Percentiles rank a stretch among this genome's conserved stretches.
Evolutionary conservation across 805 yeast genomes (phyloP).

Genomic region (Maudiozyma saulgeensis): DNA sequence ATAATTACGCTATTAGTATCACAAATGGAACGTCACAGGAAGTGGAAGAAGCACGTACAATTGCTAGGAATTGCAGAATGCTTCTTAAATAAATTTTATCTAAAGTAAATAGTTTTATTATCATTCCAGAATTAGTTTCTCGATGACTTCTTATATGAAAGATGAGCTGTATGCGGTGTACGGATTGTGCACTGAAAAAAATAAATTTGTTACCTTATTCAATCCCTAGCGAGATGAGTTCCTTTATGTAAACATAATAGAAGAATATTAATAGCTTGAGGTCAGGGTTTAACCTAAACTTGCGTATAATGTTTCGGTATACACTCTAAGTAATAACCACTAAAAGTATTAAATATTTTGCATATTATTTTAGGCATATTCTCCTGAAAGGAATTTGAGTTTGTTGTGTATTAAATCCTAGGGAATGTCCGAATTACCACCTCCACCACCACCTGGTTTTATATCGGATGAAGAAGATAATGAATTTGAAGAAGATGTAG

Average conservation of each 20-base stretch:
- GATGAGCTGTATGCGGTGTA: neutral
- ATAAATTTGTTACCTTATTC: too few relatives aligned
- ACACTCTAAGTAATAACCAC: too few relatives aligned
- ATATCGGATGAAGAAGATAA: slow-evolving; percentile 20
- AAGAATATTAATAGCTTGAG: too few relatives aligned
- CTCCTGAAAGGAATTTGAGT: too few relatives aligned
- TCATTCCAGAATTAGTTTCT: neutral
- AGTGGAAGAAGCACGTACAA: slow-evolving; percentile 79
- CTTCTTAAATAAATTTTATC: slow-evolving; percentile 28
- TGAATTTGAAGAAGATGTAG: neutral
- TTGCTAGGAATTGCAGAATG: slow-evolving; percentile 68
- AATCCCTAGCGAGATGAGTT: too few relatives aligned
- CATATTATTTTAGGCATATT: too few relatives aligned
- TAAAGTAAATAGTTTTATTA: neutral
- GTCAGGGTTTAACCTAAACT: too few relatives aligned
- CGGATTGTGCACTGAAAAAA: neutral
- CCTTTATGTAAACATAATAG: too few relatives aligned
- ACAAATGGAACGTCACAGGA: slow-evolving; percentile 71
- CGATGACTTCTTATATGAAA: neutral
- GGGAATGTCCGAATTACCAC: slow-evolving; percentile 16
- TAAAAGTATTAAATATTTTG: too few relatives aligned
- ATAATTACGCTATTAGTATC: slow-evolving; percentile 61
- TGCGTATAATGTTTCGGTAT: too few relatives aligned
- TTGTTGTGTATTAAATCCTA: neutral
- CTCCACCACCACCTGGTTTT: slow-evolving; percentile 29